Conservation (phyloP, 495 filamentous ascomycete species). For the Podospora didyma region DNA sequence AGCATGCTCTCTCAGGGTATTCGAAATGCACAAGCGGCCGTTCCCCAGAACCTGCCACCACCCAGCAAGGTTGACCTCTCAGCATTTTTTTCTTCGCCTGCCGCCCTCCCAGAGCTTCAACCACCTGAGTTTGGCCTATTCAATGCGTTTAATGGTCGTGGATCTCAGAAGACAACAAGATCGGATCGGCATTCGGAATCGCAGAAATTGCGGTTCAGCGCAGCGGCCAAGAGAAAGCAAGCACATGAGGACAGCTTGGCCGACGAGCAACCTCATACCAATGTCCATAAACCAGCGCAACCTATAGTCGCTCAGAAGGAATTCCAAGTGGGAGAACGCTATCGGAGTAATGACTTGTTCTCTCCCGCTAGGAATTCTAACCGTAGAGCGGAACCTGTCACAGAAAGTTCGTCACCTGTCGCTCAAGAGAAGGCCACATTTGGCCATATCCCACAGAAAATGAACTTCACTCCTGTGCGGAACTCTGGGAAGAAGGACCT, state of each 20-base stretch:
- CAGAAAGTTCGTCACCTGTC: conserved; percentile 11
- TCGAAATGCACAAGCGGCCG: neutral
- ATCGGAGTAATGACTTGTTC: conserved; percentile 18
- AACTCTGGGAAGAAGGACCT: conserved; percentile 23
- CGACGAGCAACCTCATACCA: conserved; percentile 1
- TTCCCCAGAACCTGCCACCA: conserved; percentile 1
- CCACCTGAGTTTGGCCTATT: conserved; percentile 4
- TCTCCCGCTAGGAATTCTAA: conserved; percentile 19
- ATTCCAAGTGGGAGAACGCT: conserved; percentile 16
- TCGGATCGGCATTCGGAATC: neutral
- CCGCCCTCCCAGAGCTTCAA: conserved; percentile 28
- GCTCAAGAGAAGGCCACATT: conserved; percentile 25
- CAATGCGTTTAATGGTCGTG: conserved; percentile 1
- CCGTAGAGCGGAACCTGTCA: neutral
- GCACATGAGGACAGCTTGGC: conserved; percentile 9
- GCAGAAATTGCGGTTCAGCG: neutral
- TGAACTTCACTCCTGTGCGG: conserved; percentile 47
- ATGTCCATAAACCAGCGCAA: conserved; percentile 8
- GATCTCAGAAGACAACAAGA: neutral
- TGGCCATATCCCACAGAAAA: conserved; percentile 39
- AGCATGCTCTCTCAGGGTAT: conserved; percentile 31
- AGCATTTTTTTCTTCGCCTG: conserved; percentile 47
- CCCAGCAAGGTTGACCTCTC: conserved; percentile 33
- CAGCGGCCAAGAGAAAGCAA: conserved; percentile 1
- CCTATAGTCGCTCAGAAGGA: conserved; percentile 30